Percentiles rank a stretch among this genome's conserved stretches.
Evolutionary conservation across 2,329 filamentous ascomycete species (phyloP).

Genomic region (Nigrospora oryzae): DNA sequence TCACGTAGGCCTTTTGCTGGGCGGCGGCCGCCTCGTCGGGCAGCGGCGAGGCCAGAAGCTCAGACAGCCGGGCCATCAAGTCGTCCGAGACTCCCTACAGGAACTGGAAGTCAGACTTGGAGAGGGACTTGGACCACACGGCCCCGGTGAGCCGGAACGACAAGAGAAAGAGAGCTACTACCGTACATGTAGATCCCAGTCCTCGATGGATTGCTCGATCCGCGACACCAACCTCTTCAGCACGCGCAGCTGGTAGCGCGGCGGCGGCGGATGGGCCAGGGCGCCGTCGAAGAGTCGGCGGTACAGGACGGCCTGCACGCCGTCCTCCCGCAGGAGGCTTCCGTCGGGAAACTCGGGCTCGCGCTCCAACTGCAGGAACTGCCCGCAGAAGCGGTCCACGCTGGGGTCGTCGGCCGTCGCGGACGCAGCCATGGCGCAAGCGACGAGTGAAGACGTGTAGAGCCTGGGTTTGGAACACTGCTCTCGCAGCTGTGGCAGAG

Average conservation of each 20-base stretch:
- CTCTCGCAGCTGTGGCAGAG: no score
- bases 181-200: constrained; percentile 85
- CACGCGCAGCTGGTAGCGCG: constrained; percentile 60
- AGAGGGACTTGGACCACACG: background rate
- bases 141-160: background rate
- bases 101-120: constrained; percentile 11
- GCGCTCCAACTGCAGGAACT: constrained; percentile 71
- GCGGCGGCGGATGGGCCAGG: constrained; percentile 51
- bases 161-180: background rate
- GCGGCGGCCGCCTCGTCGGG: constrained; percentile 57
- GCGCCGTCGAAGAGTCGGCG: constrained; percentile 53
- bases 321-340: constrained; percentile 46
- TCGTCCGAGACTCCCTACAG: constrained; percentile 76
- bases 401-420: background rate
- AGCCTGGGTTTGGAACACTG: no score
- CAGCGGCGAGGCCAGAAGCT: constrained; percentile 54
- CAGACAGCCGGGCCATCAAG: constrained; percentile 61
- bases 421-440: no score
- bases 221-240: constrained; percentile 64
- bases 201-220: constrained; percentile 66
- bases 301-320: constrained; percentile 61
- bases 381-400: constrained; percentile 52
- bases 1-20: constrained; percentile 68
- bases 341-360: constrained; percentile 55
- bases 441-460: no score